Conservation (phyloP, 129 eudicot genomes). For the Scalesia atractyloides region DNA sequence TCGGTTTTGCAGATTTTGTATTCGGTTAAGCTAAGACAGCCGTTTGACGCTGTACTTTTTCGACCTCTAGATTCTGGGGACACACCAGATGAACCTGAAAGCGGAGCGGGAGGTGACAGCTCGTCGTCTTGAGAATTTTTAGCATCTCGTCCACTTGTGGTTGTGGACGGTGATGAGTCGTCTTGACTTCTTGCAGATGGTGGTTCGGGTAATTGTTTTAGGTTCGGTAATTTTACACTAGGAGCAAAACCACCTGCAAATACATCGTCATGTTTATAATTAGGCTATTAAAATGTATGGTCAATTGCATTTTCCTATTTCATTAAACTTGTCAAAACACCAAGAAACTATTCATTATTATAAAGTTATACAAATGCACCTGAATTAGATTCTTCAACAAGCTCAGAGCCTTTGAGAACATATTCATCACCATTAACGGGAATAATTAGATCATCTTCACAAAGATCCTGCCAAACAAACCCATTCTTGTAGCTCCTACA, state of each 20-base stretch:
- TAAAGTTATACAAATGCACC: constrained; percentile 37
- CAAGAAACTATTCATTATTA: neutral
- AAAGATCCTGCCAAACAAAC: constrained; percentile 97
- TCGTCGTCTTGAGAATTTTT: constrained; percentile 74
- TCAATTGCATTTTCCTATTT: neutral
- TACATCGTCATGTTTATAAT: neutral
- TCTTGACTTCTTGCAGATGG: constrained; percentile 73
- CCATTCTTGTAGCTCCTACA: constrained; percentile 92
- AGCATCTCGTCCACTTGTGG: constrained; percentile 61
- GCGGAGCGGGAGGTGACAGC: constrained; percentile 64
- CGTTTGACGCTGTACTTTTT: constrained; percentile 55
- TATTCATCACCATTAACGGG: constrained; percentile 90
- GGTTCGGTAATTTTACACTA: neutral
- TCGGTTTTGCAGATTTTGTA: constrained; percentile 70
- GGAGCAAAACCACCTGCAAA: constrained; percentile 42
- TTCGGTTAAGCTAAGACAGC: constrained; percentile 71
- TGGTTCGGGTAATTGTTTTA: constrained; percentile 72
- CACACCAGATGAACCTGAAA: constrained; percentile 53
- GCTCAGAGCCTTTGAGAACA: constrained; percentile 96
- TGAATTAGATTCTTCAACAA: constrained; percentile 71
- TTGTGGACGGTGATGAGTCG: constrained; percentile 76
- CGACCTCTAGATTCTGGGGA: constrained; percentile 71
- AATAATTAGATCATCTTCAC: constrained; percentile 84
- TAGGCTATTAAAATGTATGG: neutral
- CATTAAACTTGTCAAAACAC: constrained; percentile 6